These are phyloP conservation scores for Microcos paniculata DNA, from an alignment of 345 rosid genomes.

Conservation along the genomic window DNA sequence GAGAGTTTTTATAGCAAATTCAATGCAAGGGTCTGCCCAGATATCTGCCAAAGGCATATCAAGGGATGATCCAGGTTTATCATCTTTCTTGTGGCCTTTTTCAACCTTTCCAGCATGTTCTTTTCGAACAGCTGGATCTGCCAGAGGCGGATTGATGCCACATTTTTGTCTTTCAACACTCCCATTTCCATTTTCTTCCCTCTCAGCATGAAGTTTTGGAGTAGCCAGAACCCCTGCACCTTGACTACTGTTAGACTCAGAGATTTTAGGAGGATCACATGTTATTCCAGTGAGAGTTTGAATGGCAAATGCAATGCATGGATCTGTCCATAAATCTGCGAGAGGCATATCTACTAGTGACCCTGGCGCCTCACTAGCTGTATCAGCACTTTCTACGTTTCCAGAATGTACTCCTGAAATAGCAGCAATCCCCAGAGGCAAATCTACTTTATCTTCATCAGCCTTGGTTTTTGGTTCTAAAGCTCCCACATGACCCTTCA, in stretches of 20 bases:
- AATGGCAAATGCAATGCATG: slow-evolving; percentile 98
- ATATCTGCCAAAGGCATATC: slow-evolving; percentile 43
- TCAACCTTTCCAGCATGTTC: slow-evolving; percentile 24
- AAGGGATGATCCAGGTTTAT: slow-evolving; percentile 26
- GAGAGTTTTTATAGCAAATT: slow-evolving; percentile 89
- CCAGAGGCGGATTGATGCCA: slow-evolving; percentile 3
- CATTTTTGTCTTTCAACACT: slow-evolving; percentile 24
- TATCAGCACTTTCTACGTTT: slow-evolving; percentile 16
- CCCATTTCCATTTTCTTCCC: slow-evolving; percentile 16
- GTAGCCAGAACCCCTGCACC: slow-evolving; percentile 12
- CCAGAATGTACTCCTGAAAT: slow-evolving; percentile 2
- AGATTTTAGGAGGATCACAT: slow-evolving; percentile 37
- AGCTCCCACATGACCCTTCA: slow-evolving; percentile 20
- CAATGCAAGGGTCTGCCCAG: slow-evolving; percentile 91
- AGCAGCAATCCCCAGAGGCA: slow-evolving; percentile 10
- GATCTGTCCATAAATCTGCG: slow-evolving; percentile 79
- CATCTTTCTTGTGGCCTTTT: slow-evolving; percentile 19
- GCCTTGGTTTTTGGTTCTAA: slow-evolving; percentile 19
- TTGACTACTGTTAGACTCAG: slow-evolving; percentile 34
- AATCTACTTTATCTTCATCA: slow-evolving; percentile 18
- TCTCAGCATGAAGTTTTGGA: slow-evolving; percentile 22
- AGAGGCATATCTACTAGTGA: slow-evolving; percentile 47
- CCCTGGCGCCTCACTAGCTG: slow-evolving; percentile 29
- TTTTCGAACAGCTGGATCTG: slow-evolving; percentile 12
- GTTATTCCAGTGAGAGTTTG: slow-evolving; percentile 77